Conservation (phyloP, 176 grass and related monocot genomes). For the Oryza meridionalis region DNA sequence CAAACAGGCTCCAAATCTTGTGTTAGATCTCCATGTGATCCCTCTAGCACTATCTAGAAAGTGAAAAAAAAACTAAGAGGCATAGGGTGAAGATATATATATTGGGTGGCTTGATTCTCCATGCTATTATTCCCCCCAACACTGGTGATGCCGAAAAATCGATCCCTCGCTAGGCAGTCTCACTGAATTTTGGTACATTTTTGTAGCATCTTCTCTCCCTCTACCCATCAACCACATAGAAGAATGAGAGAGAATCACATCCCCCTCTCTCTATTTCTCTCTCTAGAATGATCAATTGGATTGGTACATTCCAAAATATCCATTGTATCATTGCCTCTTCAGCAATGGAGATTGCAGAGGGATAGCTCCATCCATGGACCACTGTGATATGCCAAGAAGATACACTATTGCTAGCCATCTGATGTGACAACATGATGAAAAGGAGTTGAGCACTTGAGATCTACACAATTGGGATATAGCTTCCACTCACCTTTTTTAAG, state of each 20-base stretch:
- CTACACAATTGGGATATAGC: not conserved
- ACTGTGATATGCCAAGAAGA: slow-evolving; percentile 15
- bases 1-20: slow-evolving; percentile 45
- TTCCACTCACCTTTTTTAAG: not conserved
- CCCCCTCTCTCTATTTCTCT: not conserved
- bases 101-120: slow-evolving; percentile 19
- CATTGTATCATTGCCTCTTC: slow-evolving; percentile 21
- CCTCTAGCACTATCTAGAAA: slow-evolving; percentile 47
- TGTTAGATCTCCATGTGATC: slow-evolving; percentile 39
- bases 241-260: slow-evolving; percentile 15
- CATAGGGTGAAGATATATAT: slow-evolving; percentile 20
- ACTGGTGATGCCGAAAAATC: slow-evolving; percentile 16
- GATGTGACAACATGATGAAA: not conserved
- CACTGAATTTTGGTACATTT: not conserved
- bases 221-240: slow-evolving; percentile 31
- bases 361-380: slow-evolving; percentile 16
- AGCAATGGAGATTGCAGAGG: slow-evolving; percentile 3
- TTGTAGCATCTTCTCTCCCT: slow-evolving; percentile 36
- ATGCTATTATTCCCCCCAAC: slow-evolving; percentile 36
- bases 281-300: slow-evolving; percentile 32
- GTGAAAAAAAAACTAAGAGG: slow-evolving; percentile 20
- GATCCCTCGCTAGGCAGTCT: not conserved
- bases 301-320: slow-evolving; percentile 52
- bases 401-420: not conserved
- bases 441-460: not conserved